A percentile compares a stretch with the other conserved stretches of the same genome.
These are phyloP conservation scores for Typha latifolia DNA, from an alignment of 176 grass and related monocot species.

Conservation along the genomic window DNA sequence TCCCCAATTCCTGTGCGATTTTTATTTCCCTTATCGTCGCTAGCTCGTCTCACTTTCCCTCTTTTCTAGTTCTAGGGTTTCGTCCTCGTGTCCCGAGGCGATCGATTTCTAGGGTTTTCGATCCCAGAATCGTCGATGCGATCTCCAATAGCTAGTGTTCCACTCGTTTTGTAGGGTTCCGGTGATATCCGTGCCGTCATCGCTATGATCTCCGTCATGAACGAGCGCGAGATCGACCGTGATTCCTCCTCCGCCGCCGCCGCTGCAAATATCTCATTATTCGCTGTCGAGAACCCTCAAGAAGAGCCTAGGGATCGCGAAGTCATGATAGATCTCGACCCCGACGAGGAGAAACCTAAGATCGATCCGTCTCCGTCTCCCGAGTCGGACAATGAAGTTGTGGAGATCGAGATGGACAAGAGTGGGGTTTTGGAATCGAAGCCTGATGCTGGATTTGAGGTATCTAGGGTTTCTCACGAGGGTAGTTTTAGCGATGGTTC, in stretches of 20 bases:
- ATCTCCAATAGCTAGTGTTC: no score
- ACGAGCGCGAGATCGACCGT: conserved; percentile 8
- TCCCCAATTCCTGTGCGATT: no score
- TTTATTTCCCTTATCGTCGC: neutral
- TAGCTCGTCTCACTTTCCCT: neutral
- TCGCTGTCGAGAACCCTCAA: neutral
- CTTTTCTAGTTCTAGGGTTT: neutral
- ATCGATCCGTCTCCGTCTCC: neutral
- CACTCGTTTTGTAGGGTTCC: neutral
- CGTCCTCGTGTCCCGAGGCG: neutral
- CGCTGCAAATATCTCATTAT: neutral
- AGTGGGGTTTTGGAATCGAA: neutral
- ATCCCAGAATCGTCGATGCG: no score
- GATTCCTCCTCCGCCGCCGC: conserved; percentile 15
- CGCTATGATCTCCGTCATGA: conserved; percentile 7
- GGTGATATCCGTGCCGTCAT: neutral
- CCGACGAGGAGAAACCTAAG: neutral
- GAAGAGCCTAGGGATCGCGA: neutral
- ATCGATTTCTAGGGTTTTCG: no score
- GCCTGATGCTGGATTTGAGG: neutral
- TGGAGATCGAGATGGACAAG: neutral
- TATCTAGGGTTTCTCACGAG: neutral
- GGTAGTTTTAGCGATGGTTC: neutral
- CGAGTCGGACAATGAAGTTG: neutral
- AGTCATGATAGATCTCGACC: conserved; percentile 5